Base-by-base conservation (phyloP, 2,329 filamentous ascomycete species). In the Stemphylium lycopersici region DNA sequence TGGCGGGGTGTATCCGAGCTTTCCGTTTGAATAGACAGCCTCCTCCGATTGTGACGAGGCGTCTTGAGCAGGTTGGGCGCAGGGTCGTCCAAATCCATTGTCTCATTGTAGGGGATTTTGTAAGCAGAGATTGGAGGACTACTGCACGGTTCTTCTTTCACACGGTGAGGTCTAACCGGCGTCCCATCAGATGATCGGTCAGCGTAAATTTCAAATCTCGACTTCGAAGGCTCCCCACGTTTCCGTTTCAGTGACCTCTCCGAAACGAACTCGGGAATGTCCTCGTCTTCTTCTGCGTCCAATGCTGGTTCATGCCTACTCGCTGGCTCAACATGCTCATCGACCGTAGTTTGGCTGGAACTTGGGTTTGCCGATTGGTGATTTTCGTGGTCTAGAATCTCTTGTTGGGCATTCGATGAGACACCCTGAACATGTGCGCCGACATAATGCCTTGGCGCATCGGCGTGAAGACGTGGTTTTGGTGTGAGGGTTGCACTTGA, bases 311-410 rank as follows among this genome's bases (percentile, higher is more conserved):
- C 50, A 5, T 38, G 40, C 38, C 29, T 44, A 42, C 48, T 41
- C 24, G 29, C 46, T 31, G 68, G 62, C 10, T 69, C 62, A 10
- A 58, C 43, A 11, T 43, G 56, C 45, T 77, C 74, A 37, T 73
- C 71, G 43, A 75, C 73, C 4, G 78, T 81, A 2, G 76, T 79
- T 58, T 80, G 78, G 50, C 78, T 80, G 1, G 78, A 81, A 12
- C 65, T 55, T 24, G 71, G 41, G n/a, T 56, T 63, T 6, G 59
- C 54, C n/a, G 56, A 42, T 16, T 36, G 46, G 13, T 36, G 39
- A 31, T 55, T 41, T 22, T 39, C 37, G 7, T 36, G 29, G 11
- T 40, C 18, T 16, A 41, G 18, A 4, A 24, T 39, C 2, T 40
- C 4, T 0, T 26, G 52, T 12, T 40, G 42, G 2, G 48, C 42